These are phyloP conservation scores for Zea luxurians DNA, from an alignment of 176 grass and related monocot species.

Conservation along the genomic window DNA sequence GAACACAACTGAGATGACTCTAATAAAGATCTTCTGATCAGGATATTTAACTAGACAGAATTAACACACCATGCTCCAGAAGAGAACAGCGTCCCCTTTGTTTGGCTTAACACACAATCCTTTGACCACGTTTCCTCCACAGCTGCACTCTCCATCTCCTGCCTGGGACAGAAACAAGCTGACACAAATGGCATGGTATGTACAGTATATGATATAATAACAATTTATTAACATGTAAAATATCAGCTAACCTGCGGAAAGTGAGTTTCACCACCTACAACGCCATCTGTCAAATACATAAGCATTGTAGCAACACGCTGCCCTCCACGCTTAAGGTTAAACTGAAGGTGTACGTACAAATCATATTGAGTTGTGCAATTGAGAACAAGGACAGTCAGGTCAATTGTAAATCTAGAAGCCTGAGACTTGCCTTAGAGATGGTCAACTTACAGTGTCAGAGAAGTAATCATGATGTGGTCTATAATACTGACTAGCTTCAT, in stretches of 20 bases:
- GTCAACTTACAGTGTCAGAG: slow-evolving; percentile 80
- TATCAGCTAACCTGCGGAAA: slow-evolving; percentile 68
- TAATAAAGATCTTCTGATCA: background rate
- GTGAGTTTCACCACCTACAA: slow-evolving; percentile 95
- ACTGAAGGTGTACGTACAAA: slow-evolving; percentile 52
- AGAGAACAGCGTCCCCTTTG: slow-evolving; percentile 95
- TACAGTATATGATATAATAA: background rate
- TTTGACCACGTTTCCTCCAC: slow-evolving; percentile 66
- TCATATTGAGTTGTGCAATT: background rate
- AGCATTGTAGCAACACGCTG: slow-evolving; percentile 94
- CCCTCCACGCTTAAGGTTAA: slow-evolving; percentile 77
- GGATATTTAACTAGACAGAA: background rate
- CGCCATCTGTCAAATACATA: slow-evolving; percentile 95
- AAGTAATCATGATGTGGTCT: slow-evolving; percentile 92
- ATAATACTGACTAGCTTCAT: slow-evolving; percentile 79
- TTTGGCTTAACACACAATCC: slow-evolving; percentile 81
- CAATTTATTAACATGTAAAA: slow-evolving; percentile 3
- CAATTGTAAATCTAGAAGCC: background rate
- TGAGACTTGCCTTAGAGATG: slow-evolving; percentile 20
- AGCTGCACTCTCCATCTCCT: slow-evolving; percentile 75
- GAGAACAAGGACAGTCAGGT: background rate
- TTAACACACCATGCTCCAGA: slow-evolving; percentile 81
- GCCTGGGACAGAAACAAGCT: slow-evolving; percentile 42
- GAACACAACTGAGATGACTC: no score
- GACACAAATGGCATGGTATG: background rate